Evolutionary conservation across 2,329 filamentous ascomycete species (phyloP).

Genomic region (Epicoccum sorghinum): DNA sequence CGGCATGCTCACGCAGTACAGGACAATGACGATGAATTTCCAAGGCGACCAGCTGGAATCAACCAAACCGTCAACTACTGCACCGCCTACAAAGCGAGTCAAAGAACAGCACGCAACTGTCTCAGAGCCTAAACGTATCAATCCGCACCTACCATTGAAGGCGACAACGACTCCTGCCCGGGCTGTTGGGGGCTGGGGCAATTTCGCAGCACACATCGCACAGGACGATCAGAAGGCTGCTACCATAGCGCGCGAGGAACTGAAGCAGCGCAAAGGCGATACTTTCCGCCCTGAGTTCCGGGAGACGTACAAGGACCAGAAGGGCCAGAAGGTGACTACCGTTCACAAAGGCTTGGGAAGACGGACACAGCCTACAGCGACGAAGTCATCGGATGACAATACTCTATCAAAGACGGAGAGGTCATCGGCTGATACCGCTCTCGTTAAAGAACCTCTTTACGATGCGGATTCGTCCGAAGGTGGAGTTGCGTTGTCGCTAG

Average conservation of each 20-base stretch:
- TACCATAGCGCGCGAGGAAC: not conserved
- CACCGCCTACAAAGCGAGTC: conserved; percentile 1
- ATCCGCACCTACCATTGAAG: not conserved
- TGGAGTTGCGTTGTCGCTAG: not conserved
- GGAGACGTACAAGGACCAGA: conserved; percentile 11
- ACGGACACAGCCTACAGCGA: not conserved
- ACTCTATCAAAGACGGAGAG: not conserved
- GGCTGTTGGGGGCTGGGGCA: not conserved
- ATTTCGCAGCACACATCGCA: conserved; percentile 7
- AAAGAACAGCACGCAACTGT: not conserved
- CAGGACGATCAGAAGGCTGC: conserved; percentile 4
- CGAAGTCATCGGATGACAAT: not conserved
- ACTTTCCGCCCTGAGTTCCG: conserved; percentile 6
- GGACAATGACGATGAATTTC: no score
- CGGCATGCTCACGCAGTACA: no score
- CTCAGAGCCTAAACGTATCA: not conserved
- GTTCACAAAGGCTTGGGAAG: not conserved
- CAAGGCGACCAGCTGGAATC: not conserved
- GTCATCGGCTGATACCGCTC: not conserved
- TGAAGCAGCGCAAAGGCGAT: not conserved
- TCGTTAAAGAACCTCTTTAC: not conserved
- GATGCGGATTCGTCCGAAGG: not conserved
- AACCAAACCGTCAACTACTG: not conserved
- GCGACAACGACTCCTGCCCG: not conserved
- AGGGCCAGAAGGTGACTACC: not conserved